Conservation (phyloP, 805 yeast species). For the Cyberlindnera meyerae region DNA sequence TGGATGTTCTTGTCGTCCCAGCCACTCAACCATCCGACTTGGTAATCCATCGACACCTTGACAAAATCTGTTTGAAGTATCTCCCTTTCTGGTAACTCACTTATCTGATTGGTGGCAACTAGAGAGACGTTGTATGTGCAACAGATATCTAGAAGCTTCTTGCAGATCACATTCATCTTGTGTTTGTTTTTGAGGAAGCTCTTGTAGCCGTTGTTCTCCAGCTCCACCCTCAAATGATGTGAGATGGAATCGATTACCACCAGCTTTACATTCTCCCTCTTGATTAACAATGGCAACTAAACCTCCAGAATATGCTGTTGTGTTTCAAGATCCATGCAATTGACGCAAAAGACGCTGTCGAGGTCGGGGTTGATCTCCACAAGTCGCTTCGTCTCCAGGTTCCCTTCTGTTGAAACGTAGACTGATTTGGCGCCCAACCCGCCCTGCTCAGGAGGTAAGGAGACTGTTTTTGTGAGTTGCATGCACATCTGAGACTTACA, state of each 20-base stretch:
- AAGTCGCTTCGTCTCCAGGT: slow-evolving; percentile 61
- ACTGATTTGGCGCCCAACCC: slow-evolving; percentile 52
- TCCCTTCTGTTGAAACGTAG: slow-evolving; percentile 76
- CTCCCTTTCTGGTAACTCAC: slow-evolving; percentile 45
- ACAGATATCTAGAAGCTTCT: slow-evolving; percentile 47
- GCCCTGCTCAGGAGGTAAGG: slow-evolving; percentile 41
- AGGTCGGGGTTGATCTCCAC: slow-evolving; percentile 39
- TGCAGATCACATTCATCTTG: slow-evolving; percentile 40
- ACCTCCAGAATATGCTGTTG: slow-evolving; percentile 69
- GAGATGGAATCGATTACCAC: slow-evolving; percentile 79
- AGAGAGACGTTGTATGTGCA: slow-evolving; percentile 48
- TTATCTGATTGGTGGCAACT: slow-evolving; percentile 74
- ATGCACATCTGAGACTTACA: slow-evolving; percentile 82
- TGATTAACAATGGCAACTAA: slow-evolving; percentile 59
- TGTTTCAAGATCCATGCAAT: slow-evolving; percentile 62
- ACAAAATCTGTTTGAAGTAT: slow-evolving; percentile 21
- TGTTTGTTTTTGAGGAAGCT: slow-evolving; percentile 31
- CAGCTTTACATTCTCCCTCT: slow-evolving; percentile 39
- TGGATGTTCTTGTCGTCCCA: slow-evolving; percentile 47
- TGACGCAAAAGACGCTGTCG: slow-evolving; percentile 44
- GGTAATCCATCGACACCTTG: slow-evolving; percentile 48
- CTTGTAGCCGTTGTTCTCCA: slow-evolving; percentile 27
- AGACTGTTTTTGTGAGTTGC: slow-evolving; percentile 60
- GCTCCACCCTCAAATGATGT: slow-evolving; percentile 69
- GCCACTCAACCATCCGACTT: slow-evolving; percentile 68